Evolutionary conservation across 352 stramenopile species (phyloP), one percentile per base, ranked within the genome.

Genomic region (Hyaloperonospora brassicae): DNA sequence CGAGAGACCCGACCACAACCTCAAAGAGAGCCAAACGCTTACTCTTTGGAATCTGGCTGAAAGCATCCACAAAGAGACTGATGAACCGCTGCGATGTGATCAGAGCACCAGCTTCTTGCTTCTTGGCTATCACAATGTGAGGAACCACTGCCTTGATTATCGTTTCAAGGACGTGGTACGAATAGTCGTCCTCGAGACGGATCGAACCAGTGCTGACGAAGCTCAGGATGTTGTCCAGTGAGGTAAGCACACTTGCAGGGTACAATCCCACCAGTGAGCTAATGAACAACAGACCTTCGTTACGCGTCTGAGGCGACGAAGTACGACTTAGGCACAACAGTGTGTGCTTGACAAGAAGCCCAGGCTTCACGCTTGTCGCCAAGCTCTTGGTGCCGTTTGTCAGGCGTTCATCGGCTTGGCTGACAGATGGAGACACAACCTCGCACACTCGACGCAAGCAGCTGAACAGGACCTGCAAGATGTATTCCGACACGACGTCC

Each of bases 81-180:
- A 94, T 76, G 38, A 93, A 91, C 46, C 86, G 72, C 64, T 90
- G 78, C 14, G 69, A 62, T 9, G 79, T 79, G 44, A 94, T 81
- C 50, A 68, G 53, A 10, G 35, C 40, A 6, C 44, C 44, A 12
- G 55, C 42, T 25, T 52, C 31, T 10, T 64, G 49, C 2, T 57
- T 55, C 14, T 62, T 59, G 0, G 47, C 41, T 4, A 57, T 55
- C 6, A 86, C 39, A n/a, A 94, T 83, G 59, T 94, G 79, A 1
- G 81, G 82, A 41, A 91, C 82, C 11, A 89, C 80, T 5, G 79
- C 65, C 59, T 84, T 79, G 46, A 92, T 74, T 36, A 94, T 92
- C 6, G 81, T 89, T 50, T 92, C 78, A n/a, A 94, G 65, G 34
- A 94, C 82, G 40, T 91, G 73, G 58, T 91, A 93, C 47, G 84